Conservation (phyloP, 371 early-diverging fungal species). For the Syncephalastrum sp. region DNA sequence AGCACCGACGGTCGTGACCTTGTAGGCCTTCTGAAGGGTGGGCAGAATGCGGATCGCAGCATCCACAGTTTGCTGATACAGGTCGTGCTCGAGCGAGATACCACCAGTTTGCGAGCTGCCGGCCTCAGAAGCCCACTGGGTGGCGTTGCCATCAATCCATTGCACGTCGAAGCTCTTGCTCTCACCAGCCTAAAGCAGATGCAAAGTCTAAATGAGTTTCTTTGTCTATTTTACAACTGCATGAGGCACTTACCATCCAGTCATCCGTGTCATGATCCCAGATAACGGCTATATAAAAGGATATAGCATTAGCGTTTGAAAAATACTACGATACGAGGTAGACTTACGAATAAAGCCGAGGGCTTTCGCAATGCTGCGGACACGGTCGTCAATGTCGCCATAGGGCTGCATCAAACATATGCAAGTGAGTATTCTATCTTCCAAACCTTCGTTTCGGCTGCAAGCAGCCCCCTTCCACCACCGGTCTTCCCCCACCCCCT, state of each 20-base stretch:
- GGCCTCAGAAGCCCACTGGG: constrained; percentile 47
- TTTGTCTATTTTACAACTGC: not conserved
- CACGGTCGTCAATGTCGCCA: constrained; percentile 70
- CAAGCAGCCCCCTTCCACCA: no score
- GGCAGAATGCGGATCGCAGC: constrained; percentile 63
- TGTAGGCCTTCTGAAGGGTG: constrained; percentile 42
- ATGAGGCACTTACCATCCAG: constrained; percentile 30
- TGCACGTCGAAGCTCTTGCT: constrained; percentile 24
- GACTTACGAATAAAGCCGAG: constrained; percentile 50
- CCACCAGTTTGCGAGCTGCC: constrained; percentile 47
- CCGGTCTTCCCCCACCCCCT: not conserved
- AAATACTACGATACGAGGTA: not conserved
- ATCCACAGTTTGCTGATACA: constrained; percentile 50
- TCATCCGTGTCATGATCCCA: constrained; percentile 52
- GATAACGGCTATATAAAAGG: constrained; percentile 34
- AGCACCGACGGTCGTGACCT: constrained; percentile 40
- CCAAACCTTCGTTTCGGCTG: no score
- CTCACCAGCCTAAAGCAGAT: constrained; percentile 24
- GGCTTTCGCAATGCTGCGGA: constrained; percentile 56
- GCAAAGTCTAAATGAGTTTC: not conserved
- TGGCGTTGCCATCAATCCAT: constrained; percentile 50
- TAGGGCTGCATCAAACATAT: constrained; percentile 38
- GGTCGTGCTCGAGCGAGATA: constrained; percentile 58
- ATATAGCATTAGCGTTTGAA: not conserved
- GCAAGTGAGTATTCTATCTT: constrained; percentile 1